Evolutionary conservation across 352 stramenopile genomes (phyloP).

Genomic region (Globisporangium barbulae): DNA sequence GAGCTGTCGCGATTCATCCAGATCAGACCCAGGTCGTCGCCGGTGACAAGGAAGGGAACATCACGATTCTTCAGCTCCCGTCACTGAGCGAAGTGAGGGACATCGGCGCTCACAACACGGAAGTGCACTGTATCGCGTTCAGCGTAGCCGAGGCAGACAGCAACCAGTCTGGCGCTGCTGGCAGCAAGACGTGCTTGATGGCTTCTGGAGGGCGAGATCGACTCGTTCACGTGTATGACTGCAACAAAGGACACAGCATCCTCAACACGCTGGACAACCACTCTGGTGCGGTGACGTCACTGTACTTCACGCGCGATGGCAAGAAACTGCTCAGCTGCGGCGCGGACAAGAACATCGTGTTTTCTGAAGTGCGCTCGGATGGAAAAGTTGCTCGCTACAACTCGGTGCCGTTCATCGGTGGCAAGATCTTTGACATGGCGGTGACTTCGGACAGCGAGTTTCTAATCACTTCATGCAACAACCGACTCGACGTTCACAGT

Average conservation of each 20-base stretch:
- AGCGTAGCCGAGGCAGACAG: conserved; percentile 19
- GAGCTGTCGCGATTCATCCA: conserved; percentile 45
- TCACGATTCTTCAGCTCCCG: conserved; percentile 51
- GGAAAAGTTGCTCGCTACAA: conserved; percentile 45
- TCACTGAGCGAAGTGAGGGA: conserved; percentile 26
- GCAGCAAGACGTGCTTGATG: conserved; percentile 29
- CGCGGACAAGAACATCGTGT: conserved; percentile 68
- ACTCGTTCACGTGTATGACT: conserved; percentile 82
- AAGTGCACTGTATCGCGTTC: conserved; percentile 71
- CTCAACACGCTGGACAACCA: conserved; percentile 76
- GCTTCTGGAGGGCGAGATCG: conserved; percentile 75
- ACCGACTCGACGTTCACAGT: conserved; percentile 73
- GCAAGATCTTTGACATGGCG: conserved; percentile 77
- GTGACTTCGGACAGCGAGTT: conserved; percentile 70
- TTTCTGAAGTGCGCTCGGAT: conserved; percentile 41
- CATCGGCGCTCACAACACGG: conserved; percentile 60
- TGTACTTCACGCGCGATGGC: conserved; percentile 74
- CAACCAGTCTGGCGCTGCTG: not conserved
- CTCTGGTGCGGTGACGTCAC: conserved; percentile 52
- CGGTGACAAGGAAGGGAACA: conserved; percentile 69
- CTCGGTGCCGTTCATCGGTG: conserved; percentile 42
- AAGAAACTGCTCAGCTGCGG: conserved; percentile 63
- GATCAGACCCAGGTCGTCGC: conserved; percentile 58
- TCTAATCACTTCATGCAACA: conserved; percentile 71
- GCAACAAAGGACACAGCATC: conserved; percentile 25